Evolutionary conservation across 2,329 filamentous ascomycete genomes (phyloP).

Genomic region (Sporothrix schenckii): DNA sequence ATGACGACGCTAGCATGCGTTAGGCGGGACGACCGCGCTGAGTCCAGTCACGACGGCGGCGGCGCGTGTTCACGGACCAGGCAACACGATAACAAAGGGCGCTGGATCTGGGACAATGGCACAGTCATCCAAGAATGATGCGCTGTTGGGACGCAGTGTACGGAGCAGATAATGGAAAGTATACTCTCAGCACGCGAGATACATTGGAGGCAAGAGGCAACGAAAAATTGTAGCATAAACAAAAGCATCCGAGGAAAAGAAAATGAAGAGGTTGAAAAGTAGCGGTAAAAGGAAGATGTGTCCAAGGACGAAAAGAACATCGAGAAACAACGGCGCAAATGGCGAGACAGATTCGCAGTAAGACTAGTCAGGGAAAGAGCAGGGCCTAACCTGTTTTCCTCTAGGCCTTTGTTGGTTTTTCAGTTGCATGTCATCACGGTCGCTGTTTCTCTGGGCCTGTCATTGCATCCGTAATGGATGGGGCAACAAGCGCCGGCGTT

Average conservation of each 20-base stretch:
- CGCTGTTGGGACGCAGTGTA: background rate
- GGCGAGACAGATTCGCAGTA: background rate
- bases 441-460: constrained; percentile 10
- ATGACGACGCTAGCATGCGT: constrained; percentile 33
- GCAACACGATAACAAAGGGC: constrained; percentile 22
- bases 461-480: constrained; percentile 11
- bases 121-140: constrained; percentile 11
- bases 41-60: constrained; percentile 24
- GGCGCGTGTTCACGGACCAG: constrained; percentile 27
- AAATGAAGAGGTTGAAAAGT: background rate
- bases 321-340: constrained; percentile 19
- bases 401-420: background rate
- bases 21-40: constrained; percentile 17
- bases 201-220: background rate
- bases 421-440: background rate
- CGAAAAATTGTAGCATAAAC: background rate
- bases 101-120: background rate
- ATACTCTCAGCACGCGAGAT: background rate
- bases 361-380: background rate
- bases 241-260: background rate
- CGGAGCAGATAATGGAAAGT: background rate
- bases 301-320: background rate
- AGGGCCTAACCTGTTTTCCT: background rate
- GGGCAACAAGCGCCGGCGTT: background rate
- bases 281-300: background rate